A percentile compares a stretch with the other conserved stretches of the same genome.
phyloP scores from a whole-genome alignment of 345 rosid species.

The Lepidium sativum region DNA sequence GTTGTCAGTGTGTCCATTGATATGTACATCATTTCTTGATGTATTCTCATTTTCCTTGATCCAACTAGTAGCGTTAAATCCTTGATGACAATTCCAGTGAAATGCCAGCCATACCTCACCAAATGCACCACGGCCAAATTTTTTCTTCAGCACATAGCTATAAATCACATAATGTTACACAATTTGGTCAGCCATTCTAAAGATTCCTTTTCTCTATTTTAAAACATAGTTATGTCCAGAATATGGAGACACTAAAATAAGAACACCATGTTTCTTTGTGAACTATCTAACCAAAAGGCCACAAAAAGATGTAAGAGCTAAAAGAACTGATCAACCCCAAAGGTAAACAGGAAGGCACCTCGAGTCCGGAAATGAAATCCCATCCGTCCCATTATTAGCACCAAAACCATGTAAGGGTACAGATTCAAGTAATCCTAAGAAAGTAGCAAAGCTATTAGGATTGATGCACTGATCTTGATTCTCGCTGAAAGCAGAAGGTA shows the following conservation, averaged over 20 bases:
- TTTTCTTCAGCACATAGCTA: constrained; percentile 77
- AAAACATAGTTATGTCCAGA: neutral
- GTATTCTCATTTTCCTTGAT: constrained; percentile 31
- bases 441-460: constrained; percentile 62
- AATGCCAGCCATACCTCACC: constrained; percentile 97
- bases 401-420: constrained; percentile 62
- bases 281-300: constrained; percentile 1
- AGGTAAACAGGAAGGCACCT: constrained; percentile 37
- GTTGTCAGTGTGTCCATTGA: constrained; percentile 22
- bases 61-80: constrained; percentile 37
- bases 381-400: constrained; percentile 53
- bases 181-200: neutral
- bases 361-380: constrained; percentile 43
- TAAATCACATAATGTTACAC: constrained; percentile 18
- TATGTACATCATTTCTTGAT: constrained; percentile 26
- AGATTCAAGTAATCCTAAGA: constrained; percentile 80
- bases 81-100: constrained; percentile 68
- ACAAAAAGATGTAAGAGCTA: neutral
- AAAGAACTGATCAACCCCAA: neutral
- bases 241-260: neutral
- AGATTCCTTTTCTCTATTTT: neutral
- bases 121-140: constrained; percentile 85
- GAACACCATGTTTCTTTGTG: neutral
- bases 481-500: constrained; percentile 40
- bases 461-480: constrained; percentile 60